Base-by-base conservation (phyloP, 108 stramenopile genomes). In the Skeletonema tropicum region DNA sequence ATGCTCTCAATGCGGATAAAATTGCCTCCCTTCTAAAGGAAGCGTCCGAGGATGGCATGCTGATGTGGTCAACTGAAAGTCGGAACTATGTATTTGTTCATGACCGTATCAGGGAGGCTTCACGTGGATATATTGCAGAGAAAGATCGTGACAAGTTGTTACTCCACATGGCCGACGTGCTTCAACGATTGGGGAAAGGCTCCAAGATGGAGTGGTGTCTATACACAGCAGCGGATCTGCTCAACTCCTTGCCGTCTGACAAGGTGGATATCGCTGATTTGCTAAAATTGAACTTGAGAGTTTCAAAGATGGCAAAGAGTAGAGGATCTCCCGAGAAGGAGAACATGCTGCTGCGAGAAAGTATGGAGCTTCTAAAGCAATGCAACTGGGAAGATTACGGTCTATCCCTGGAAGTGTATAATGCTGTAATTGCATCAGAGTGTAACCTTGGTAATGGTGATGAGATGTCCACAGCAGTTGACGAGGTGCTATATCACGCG, bases 181-280 rank as follows among this genome's bases (percentile, higher is more conserved):
- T 58, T 58, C 57, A 29, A 29, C 14, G 29, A 25, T 29, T 29
- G 57, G 57, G 26, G 9, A 29, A 29, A 29, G 57, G 29, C 8
- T 29, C 57, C 26, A 29, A 58, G 14, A 58, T 58, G 57, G 57
- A 80, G 6, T 80, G 79, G 79, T 71, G 62, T 21, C 29, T 74
- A 5, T 74, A 73, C 63, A 49, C 67, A 21, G 79, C 79, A 21
- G 79, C 41, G 3, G 66, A 73, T 17, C 73, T 71, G 7, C 64
- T 73, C 19, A 57, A 73, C 39, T 66, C 66, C 6, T 38, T 80
- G 30, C 57, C 70, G 36, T 31, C 32, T 9, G 25, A 30, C 6
- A 68, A 66, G 68, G 57, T 68, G 19, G 9, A 58, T 29, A 9
- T 29, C 57, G 9, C 12, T 29, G 13, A 58, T 58, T 58, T 58